Percentiles rank a stretch among this genome's conserved stretches.
These are phyloP conservation scores for Podaxis mareebaensis DNA, from an alignment of 768 basidiomycete species.

Conservation along the genomic window DNA sequence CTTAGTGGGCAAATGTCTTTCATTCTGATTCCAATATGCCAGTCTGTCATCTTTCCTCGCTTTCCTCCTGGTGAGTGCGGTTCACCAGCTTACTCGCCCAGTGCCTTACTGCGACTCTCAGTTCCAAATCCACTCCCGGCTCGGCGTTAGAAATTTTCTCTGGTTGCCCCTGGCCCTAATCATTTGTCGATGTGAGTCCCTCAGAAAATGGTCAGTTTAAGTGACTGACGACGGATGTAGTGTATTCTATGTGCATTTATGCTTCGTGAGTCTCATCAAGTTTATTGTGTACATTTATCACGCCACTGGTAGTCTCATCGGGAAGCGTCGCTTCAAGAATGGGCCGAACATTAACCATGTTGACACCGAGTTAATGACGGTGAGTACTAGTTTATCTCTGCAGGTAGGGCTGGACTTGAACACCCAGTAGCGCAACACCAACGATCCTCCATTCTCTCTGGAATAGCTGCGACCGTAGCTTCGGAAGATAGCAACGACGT, in stretches of 20 bases:
- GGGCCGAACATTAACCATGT: neutral
- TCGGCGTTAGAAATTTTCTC: neutral
- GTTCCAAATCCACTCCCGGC: neutral
- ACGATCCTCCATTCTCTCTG: neutral
- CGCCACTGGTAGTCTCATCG: neutral
- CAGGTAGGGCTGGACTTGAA: neutral
- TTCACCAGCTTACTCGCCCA: neutral
- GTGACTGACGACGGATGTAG: neutral
- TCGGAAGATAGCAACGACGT: neutral
- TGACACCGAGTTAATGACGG: neutral
- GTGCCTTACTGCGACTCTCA: neutral
- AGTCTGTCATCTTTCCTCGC: neutral
- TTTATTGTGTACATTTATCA: neutral
- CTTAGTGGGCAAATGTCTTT: neutral
- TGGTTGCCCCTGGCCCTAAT: slow-evolving; percentile 16
- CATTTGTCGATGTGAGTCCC: slow-evolving; percentile 13
- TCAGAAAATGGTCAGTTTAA: neutral
- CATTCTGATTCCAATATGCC: neutral
- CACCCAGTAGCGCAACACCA: neutral
- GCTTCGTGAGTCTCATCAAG: neutral
- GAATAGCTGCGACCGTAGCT: neutral
- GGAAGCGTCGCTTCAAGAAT: neutral
- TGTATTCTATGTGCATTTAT: slow-evolving; percentile 8
- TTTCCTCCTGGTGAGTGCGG: neutral
- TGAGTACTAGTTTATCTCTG: neutral